Conservation (phyloP, 495 filamentous ascomycete genomes). For the Copromyces sp. region DNA sequence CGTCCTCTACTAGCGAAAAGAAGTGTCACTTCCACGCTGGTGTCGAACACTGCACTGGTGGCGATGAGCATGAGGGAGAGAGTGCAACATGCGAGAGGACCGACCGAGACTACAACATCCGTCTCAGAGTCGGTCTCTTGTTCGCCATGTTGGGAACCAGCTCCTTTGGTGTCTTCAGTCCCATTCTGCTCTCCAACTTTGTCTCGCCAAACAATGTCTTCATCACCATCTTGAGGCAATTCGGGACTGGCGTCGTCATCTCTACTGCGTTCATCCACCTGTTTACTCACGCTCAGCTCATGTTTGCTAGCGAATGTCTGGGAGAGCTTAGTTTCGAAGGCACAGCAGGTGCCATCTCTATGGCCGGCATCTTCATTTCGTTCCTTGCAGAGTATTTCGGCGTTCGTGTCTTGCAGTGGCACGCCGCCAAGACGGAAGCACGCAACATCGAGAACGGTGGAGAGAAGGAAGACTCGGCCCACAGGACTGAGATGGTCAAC, state of each 20-base stretch:
- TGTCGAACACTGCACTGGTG: constrained; percentile 47
- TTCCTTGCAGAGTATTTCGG: constrained; percentile 52
- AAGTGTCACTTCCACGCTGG: constrained; percentile 60
- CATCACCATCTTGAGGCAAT: constrained; percentile 52
- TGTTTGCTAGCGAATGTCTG: constrained; percentile 55
- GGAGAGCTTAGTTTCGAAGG: constrained; percentile 50
- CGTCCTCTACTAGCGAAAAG: constrained; percentile 4
- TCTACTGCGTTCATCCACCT: constrained; percentile 64
- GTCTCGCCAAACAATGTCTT: constrained; percentile 21
- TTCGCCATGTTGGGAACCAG: constrained; percentile 38
- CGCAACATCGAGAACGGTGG: not conserved
- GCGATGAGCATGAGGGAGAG: constrained; percentile 20
- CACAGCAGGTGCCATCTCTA: constrained; percentile 50
- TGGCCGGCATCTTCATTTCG: constrained; percentile 55
- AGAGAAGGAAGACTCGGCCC: not conserved
- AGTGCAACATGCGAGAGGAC: constrained; percentile 30
- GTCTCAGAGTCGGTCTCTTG: constrained; percentile 47
- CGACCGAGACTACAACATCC: constrained; percentile 48
- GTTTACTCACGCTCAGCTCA: constrained; percentile 51
- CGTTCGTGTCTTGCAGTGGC: constrained; percentile 37
- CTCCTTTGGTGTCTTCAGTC: constrained; percentile 29
- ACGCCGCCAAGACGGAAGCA: constrained; percentile 14
- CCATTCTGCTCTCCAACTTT: constrained; percentile 32
- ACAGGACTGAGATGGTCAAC: constrained; percentile 36
- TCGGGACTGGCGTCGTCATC: constrained; percentile 65